These are phyloP conservation scores for Pyrenopolyporus hunteri DNA, from an alignment of 495 filamentous ascomycete genomes.

Conservation along the genomic window DNA sequence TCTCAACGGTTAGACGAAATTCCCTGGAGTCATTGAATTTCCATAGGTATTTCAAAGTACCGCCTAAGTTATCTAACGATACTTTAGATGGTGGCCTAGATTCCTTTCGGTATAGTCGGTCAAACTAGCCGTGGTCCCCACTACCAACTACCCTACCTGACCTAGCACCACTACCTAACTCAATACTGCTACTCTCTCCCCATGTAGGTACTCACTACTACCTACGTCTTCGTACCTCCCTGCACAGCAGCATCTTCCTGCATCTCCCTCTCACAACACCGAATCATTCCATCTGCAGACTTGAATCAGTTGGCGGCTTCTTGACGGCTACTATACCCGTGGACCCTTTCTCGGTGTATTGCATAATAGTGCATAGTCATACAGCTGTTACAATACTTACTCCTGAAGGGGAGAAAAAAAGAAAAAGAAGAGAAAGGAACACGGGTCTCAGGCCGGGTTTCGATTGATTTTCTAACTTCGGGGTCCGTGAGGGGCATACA, in stretches of 20 bases:
- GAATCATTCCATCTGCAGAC: conserved; percentile 30
- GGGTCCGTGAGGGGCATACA: conserved; percentile 27
- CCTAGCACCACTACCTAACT: conserved; percentile 1
- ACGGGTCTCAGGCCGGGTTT: conserved; percentile 14
- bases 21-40: too few species aligned
- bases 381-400: conserved; percentile 8
- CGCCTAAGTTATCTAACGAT: too few species aligned
- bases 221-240: conserved; percentile 12
- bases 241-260: conserved; percentile 15
- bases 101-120: neutral
- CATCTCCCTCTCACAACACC: conserved; percentile 33
- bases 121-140: neutral
- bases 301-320: conserved; percentile 6
- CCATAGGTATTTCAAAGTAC: too few species aligned
- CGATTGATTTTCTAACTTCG: conserved; percentile 18
- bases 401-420: too few species aligned
- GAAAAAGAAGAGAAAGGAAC: too few species aligned
- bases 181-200: conserved; percentile 7
- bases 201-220: too few species aligned
- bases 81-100: neutral
- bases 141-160: neutral
- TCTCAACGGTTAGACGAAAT: too few species aligned
- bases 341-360: conserved; percentile 11
- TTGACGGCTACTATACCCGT: conserved; percentile 11
- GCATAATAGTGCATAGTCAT: conserved; percentile 15